Evolutionary conservation across 2,329 filamentous ascomycete genomes (phyloP), one percentile per base, ranked within the genome.

Genomic region (Diaporthe australafricana): DNA sequence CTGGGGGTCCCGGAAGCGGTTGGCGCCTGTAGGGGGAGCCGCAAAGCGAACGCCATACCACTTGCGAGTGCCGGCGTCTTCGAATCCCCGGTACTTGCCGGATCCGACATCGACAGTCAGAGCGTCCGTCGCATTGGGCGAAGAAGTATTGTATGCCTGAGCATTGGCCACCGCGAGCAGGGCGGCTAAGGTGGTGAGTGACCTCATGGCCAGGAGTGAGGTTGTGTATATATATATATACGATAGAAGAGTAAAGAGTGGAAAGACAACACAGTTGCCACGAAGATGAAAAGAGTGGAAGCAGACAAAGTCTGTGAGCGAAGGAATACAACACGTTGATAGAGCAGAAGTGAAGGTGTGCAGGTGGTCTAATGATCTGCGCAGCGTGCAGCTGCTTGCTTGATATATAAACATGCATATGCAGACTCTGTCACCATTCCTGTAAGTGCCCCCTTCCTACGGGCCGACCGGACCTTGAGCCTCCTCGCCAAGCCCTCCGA

Each of bases 31-130:
- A 1, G 60, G 60, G 14, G 60, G 30, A 20, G 60, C 60, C n/a
- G 60, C 60, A 22, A 65, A 65, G 4, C 60, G 60, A 22, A 65
- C 45, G n/a, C 60, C 60, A 42, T 65, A 65, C 60, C 60, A 65
- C 30, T 65, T 65, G 30, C 30, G 30, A 22, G 45, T 45, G n/a
- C 45, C 60, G 45, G 42, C 60, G 45, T 65, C 60, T 50, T 65
- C 45, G 45, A 65, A 65, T 20, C 45, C 60, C 60, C 60, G 45
- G 30, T 65, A 65, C 11, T 65, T 65, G 45, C 60, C 60, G 32
- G 50, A 65, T 35, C 60, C 60, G 14, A 65, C 60, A 9, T 65
- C 60, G 30, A 65, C 60, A 4, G 60, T 65, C 14, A 65, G 45
- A 7, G 60, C 9, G 22, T 65, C 45, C 9, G 60, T 65, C 22